Evolutionary conservation across 73 alveolate genomes (phyloP).

Genomic region (Tetrahymena borealis): DNA sequence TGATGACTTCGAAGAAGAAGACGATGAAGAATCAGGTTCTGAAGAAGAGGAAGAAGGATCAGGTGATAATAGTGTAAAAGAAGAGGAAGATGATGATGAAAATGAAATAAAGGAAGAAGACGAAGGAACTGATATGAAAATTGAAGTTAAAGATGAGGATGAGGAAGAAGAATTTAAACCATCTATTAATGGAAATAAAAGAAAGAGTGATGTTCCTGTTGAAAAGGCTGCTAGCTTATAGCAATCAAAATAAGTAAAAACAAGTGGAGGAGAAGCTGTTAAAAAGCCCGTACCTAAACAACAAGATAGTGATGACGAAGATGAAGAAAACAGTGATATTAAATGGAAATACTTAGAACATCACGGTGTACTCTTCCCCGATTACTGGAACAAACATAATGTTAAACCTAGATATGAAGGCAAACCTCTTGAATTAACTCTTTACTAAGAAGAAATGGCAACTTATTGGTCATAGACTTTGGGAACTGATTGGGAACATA

Average conservation of each 20-base stretch:
- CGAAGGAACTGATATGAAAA: no score
- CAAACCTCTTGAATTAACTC: slow-evolving; percentile 56
- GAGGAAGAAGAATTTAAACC: neutral
- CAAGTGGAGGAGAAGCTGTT: neutral
- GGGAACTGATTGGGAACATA: slow-evolving; percentile 77
- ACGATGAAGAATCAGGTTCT: neutral
- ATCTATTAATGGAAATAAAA: neutral
- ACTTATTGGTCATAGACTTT: slow-evolving; percentile 89
- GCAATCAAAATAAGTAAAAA: neutral
- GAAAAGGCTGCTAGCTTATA: neutral
- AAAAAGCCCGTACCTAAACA: neutral
- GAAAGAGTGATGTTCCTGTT: neutral
- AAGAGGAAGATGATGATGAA: neutral
- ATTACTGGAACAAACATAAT: slow-evolving; percentile 82
- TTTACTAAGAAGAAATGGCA: slow-evolving; percentile 93
- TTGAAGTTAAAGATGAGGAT: neutral
- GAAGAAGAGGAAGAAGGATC: slow-evolving; percentile 12
- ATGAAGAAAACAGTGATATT: slow-evolving; percentile 50
- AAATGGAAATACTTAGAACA: slow-evolving; percentile 93
- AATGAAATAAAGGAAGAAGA: neutral
- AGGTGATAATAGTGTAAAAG: neutral
- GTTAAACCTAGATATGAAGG: slow-evolving; percentile 80
- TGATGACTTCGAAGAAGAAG: slow-evolving; percentile 4
- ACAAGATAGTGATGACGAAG: slow-evolving; percentile 41
- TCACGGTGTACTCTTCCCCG: slow-evolving; percentile 91